These are phyloP conservation scores for Dysphania ambrosioides DNA, from an alignment of 148 eudicot genomes.

Conservation along the genomic window DNA sequence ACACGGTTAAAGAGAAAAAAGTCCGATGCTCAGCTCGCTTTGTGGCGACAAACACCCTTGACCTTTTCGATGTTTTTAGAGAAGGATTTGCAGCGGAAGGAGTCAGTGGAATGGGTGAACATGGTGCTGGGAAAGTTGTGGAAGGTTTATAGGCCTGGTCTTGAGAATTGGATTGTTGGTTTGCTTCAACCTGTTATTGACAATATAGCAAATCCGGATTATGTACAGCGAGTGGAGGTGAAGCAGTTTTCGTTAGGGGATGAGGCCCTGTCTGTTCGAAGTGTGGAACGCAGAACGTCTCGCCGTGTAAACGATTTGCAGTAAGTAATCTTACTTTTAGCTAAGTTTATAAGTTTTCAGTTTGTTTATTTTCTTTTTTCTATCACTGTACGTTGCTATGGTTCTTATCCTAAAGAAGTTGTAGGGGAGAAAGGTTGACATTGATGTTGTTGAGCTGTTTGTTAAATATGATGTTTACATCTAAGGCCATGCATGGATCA, in stretches of 20 bases:
- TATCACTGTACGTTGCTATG: neutral
- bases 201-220: slow-evolving; percentile 80
- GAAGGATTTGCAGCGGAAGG: slow-evolving; percentile 94
- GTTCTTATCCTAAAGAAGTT: neutral
- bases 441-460: neutral
- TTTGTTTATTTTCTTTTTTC: neutral
- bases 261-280: slow-evolving; percentile 90
- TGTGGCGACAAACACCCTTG: slow-evolving; percentile 69
- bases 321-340: slow-evolving; percentile 42
- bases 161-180: slow-evolving; percentile 91
- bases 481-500: too few relatives aligned
- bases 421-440: neutral
- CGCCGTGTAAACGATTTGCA: slow-evolving; percentile 90
- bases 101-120: slow-evolving; percentile 98
- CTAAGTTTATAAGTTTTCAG: neutral
- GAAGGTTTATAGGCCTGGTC: slow-evolving; percentile 81
- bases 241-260: slow-evolving; percentile 95
- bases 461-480: neutral
- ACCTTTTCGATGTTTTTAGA: slow-evolving; percentile 68
- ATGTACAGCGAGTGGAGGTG: slow-evolving; percentile 88
- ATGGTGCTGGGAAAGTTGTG: slow-evolving; percentile 97
- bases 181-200: slow-evolving; percentile 94
- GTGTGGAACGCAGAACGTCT: slow-evolving; percentile 90
- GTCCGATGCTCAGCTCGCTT: slow-evolving; percentile 35
- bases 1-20: slow-evolving; percentile 56